Evolutionary conservation across 352 stramenopile species (phyloP).

Genomic region (Phytophthora macrochlamydospora): DNA sequence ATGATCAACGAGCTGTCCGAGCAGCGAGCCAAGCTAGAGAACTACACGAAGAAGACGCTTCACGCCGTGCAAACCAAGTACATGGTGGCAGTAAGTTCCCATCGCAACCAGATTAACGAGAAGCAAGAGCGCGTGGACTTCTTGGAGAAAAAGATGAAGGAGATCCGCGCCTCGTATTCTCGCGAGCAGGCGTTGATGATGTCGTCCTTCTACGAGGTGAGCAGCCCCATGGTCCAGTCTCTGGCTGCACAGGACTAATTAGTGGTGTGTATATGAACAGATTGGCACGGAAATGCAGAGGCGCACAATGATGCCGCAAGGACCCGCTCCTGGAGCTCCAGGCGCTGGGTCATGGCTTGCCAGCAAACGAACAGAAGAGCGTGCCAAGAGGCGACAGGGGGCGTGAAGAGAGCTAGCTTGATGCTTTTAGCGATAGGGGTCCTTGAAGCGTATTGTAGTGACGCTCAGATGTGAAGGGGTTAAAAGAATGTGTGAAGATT

Average conservation of each 20-base stretch:
- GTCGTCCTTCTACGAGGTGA: conserved; percentile 90
- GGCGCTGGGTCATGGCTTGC: conserved; percentile 78
- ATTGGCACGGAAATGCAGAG: conserved; percentile 89
- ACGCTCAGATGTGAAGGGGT: not conserved
- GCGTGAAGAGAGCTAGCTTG: conserved; percentile 32
- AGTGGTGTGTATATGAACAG: conserved; percentile 33
- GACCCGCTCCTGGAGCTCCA: conserved; percentile 41
- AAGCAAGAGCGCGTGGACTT: conserved; percentile 86
- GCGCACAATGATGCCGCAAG: conserved; percentile 87
- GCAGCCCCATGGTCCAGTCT: not conserved
- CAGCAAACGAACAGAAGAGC: conserved; percentile 85
- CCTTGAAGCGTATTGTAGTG: too few relatives aligned
- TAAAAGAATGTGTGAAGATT: conserved; percentile 18
- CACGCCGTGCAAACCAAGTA: conserved; percentile 92
- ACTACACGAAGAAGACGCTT: conserved; percentile 91
- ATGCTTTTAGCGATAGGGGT: not conserved
- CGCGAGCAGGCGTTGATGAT: conserved; percentile 89
- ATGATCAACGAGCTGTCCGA: conserved; percentile 88
- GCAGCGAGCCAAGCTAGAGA: conserved; percentile 88
- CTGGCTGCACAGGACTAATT: not conserved
- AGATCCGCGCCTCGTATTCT: conserved; percentile 77
- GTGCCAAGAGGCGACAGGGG: conserved; percentile 77
- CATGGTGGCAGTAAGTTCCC: conserved; percentile 88
- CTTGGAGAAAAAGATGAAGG: conserved; percentile 88
- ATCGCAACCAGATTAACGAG: conserved; percentile 89